These are phyloP conservation scores for Saccharomyces mikatae DNA, from an alignment of 805 yeast species.

Conservation along the genomic window DNA sequence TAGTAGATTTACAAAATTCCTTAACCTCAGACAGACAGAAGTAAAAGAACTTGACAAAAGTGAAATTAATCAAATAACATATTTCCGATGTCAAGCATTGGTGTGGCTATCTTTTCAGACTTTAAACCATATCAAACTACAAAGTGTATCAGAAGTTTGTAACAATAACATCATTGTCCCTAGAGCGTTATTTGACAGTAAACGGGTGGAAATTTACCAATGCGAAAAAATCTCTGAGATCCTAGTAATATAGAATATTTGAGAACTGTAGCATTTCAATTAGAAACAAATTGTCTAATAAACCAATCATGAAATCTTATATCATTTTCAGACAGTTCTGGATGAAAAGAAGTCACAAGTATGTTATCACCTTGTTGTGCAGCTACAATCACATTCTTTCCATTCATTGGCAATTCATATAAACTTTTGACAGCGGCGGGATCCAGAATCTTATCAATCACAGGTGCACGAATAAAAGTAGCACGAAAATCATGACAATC, in stretches of 20 bases:
- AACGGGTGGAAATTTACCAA: conserved; percentile 7
- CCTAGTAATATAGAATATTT: background rate
- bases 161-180: conserved; percentile 14
- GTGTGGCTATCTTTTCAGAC: conserved; percentile 8
- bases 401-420: conserved; percentile 29
- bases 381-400: conserved; percentile 45
- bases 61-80: background rate
- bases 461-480: conserved; percentile 69
- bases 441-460: conserved; percentile 34
- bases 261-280: background rate
- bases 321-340: conserved; percentile 51
- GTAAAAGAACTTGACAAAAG: background rate
- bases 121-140: conserved; percentile 12
- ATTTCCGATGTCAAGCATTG: conserved; percentile 3
- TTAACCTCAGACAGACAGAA: background rate
- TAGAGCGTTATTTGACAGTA: conserved; percentile 11
- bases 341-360: conserved; percentile 72
- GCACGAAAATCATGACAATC: conserved; percentile 33
- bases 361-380: conserved; percentile 52
- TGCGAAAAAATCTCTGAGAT: conserved; percentile 3
- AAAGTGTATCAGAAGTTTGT: conserved; percentile 5
- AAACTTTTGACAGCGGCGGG: conserved; percentile 33
- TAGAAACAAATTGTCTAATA: conserved; percentile 45
- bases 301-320: conserved; percentile 62
- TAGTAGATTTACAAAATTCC: background rate